These are phyloP conservation scores for Takashimella tepidaria DNA, from an alignment of 1,284 basidiomycete genomes.

Conservation along the genomic window DNA sequence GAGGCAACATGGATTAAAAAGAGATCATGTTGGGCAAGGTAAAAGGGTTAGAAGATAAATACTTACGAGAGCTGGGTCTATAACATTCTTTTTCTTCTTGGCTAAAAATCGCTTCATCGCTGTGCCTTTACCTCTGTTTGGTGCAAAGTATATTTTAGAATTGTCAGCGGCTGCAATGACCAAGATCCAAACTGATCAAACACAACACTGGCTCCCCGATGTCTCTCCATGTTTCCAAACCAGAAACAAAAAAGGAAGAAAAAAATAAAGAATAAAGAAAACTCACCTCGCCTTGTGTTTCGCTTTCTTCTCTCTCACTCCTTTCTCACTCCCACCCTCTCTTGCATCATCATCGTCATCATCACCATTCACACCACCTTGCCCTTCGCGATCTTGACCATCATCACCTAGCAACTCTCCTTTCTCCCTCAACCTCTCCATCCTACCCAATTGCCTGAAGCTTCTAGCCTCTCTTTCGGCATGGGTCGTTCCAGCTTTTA, in stretches of 20 bases:
- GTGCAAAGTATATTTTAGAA: no score
- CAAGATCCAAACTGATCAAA: no score
- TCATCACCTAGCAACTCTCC: slow-evolving; percentile 70
- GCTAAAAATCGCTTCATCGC: slow-evolving; percentile 76
- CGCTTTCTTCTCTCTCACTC: slow-evolving; percentile 59
- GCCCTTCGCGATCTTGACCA: slow-evolving; percentile 32
- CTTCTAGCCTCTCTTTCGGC: slow-evolving; percentile 54
- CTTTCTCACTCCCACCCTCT: slow-evolving; percentile 29
- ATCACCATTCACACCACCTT: slow-evolving; percentile 44
- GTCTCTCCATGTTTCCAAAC: no score
- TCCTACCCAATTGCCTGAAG: slow-evolving; percentile 65
- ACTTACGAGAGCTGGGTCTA: slow-evolving; percentile 77
- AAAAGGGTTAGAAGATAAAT: background rate
- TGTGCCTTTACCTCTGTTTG: slow-evolving; percentile 75
- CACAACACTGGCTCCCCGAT: no score
- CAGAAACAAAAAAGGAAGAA: no score
- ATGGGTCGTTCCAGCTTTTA: slow-evolving; percentile 54
- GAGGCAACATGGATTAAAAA: no score
- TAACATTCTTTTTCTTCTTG: slow-evolving; percentile 80
- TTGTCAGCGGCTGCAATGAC: no score
- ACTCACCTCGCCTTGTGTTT: slow-evolving; percentile 70
- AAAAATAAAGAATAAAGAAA: no score
- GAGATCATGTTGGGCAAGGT: no score
- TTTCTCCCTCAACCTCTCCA: slow-evolving; percentile 64
- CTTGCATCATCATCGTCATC: slow-evolving; percentile 35